Base-by-base conservation (phyloP, 345 rosid species). In the Noccaea caerulescens region DNA sequence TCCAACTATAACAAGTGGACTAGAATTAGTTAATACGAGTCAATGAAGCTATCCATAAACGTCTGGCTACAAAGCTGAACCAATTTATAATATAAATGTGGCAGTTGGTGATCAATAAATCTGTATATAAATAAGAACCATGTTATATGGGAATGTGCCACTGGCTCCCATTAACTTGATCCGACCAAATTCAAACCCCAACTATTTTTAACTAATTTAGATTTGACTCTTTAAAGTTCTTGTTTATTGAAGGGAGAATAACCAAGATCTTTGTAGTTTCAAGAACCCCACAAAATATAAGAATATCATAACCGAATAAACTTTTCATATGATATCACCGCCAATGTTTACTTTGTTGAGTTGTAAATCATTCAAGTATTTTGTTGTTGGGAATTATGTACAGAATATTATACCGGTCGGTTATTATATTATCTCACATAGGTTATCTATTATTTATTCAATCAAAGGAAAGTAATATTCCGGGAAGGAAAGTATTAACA, bases 91-190 rank as follows among this genome's bases (percentile, higher is more conserved):
- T 53, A 72, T 64, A 44, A 55, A 72, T 56, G 44, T 38, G 51
- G 44, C 52, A 46, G 71, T 37, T 72, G 71, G 66, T 58, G 60
- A 27, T 63, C 60, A 65, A 58, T 58, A 66, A 38, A 66, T 73
- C 57, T 65, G 36, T 13, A 11, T 73, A 57, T 45, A 55, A 55
- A 10, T 25, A 33, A 2, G 52, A 63, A 54, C 39, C 16, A 13
- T 62, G 46, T 64, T 72, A 25, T 37, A 37, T 38, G 43, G 27
- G 66, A 72, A 66, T 25, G 59, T 65, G 30, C 45, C 54, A 58
- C 77, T 58, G 77, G 67, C 49, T 73, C 18, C 66, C 61, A 58
- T 66, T 49, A 30, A 73, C 77, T 66, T 73, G 47, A 49, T 66
- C 72, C 72, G 60, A 73, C 67, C 66, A 73, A 58, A 58, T 73